Percentiles rank a stretch among this genome's conserved stretches.
phyloP scores from a whole-genome alignment of 305 asterid genomes.

The Solanum chacoense region DNA sequence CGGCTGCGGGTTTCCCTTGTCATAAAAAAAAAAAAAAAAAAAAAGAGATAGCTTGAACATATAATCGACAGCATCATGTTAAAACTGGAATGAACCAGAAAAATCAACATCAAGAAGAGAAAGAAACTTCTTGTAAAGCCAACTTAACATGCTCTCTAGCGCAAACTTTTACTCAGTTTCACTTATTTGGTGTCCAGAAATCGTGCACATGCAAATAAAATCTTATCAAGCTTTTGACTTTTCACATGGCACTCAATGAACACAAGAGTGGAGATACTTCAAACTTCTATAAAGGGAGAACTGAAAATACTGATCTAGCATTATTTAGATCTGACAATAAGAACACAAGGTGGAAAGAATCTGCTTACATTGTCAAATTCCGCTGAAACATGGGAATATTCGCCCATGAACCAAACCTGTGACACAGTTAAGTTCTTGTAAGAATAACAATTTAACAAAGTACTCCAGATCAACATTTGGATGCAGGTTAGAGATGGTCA shows the following conservation, averaged over 20 bases:
- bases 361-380: constrained; percentile 83
- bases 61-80: not conserved
- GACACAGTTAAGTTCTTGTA: constrained; percentile 2
- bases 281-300: not conserved
- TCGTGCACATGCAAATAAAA: not conserved
- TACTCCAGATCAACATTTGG: not conserved
- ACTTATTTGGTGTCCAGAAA: not conserved
- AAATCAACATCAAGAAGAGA: not conserved
- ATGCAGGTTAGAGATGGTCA: not conserved
- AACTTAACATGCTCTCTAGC: not conserved
- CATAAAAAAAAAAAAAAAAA: too few relatives aligned
- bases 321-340: not conserved
- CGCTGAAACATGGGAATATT: constrained; percentile 80
- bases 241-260: not conserved
- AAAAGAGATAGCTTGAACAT: not conserved
- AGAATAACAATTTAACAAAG: not conserved
- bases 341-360: constrained; percentile 4
- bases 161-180: not conserved
- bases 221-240: not conserved
- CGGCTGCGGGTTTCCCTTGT: too few relatives aligned
- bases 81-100: not conserved
- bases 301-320: not conserved
- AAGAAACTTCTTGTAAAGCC: not conserved
- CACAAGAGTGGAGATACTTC: not conserved
- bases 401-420: constrained; percentile 99